Evolutionary conservation across 129 eudicot species (phyloP).

Genomic region (Helichrysum umbraculigerum): DNA sequence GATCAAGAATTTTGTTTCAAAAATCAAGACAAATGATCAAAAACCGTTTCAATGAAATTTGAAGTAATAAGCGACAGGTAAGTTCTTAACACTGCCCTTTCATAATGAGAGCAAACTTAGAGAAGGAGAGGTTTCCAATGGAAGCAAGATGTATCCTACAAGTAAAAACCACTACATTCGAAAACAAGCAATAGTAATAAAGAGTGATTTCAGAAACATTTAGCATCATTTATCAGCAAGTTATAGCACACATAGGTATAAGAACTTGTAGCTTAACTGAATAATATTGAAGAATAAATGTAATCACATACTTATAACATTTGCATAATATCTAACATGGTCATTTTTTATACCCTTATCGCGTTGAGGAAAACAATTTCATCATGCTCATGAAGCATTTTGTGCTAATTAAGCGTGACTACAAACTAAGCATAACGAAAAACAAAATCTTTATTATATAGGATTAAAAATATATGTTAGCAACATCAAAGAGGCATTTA

Average conservation of each 20-base stretch:
- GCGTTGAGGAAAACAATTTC: no score
- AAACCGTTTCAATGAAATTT: neutral
- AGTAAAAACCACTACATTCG: conserved; percentile 15
- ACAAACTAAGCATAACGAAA: no score
- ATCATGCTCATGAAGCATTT: no score
- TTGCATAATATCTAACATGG: no score
- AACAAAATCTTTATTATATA: no score
- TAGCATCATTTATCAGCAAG: neutral
- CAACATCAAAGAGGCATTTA: no score
- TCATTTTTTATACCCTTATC: no score
- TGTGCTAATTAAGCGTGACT: no score
- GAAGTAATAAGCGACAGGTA: neutral
- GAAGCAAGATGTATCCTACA: neutral
- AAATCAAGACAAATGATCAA: neutral
- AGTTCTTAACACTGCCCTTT: conserved; percentile 7
- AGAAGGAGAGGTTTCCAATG: neutral
- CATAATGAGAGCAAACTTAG: conserved; percentile 10
- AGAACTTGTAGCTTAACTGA: no score
- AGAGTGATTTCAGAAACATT: conserved; percentile 4
- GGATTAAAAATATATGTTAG: no score
- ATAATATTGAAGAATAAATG: no score
- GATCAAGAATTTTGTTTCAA: conserved; percentile 12
- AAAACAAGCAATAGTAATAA: neutral
- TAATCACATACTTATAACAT: no score
- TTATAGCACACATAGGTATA: neutral